Conservation (phyloP, 1,284 basidiomycete genomes). For the Taiwanofungus camphoratus region DNA sequence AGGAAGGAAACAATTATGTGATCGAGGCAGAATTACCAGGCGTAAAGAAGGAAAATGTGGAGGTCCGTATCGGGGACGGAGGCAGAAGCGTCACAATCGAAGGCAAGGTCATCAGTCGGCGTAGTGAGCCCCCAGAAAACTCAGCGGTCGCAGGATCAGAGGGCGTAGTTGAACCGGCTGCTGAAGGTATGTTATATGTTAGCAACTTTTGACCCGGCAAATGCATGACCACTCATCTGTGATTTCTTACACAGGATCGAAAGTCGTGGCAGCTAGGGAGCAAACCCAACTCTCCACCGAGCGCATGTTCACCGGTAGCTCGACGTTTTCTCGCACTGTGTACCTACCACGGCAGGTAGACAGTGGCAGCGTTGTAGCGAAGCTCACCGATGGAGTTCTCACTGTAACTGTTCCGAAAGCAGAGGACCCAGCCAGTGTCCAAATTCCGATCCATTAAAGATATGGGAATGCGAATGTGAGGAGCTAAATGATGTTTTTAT, state of each 20-base stretch:
- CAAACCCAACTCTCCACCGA: slow-evolving; percentile 48
- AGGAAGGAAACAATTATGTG: slow-evolving; percentile 59
- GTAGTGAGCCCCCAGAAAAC: slow-evolving; percentile 11
- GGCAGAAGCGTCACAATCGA: slow-evolving; percentile 69
- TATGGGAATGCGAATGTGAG: too few relatives aligned
- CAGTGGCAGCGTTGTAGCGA: slow-evolving; percentile 51
- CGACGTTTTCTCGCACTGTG: slow-evolving; percentile 60
- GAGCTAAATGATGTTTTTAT: too few relatives aligned
- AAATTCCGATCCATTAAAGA: slow-evolving; percentile 29
- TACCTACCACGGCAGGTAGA: slow-evolving; percentile 65
- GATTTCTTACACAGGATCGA: slow-evolving; percentile 14
- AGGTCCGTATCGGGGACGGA: slow-evolving; percentile 62
- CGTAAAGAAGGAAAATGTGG: slow-evolving; percentile 71
- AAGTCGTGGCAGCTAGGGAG: slow-evolving; percentile 29
- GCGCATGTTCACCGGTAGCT: slow-evolving; percentile 47
- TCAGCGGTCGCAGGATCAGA: slow-evolving; percentile 9
- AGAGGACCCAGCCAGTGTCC: slow-evolving; percentile 48
- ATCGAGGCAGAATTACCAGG: slow-evolving; percentile 76
- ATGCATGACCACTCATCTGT: too few relatives aligned
- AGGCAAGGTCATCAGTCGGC: slow-evolving; percentile 44
- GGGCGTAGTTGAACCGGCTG: slow-evolving; percentile 19
- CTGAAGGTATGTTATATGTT: slow-evolving; percentile 23
- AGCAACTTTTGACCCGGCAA: background rate
- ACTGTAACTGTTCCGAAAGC: slow-evolving; percentile 57
- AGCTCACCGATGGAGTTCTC: slow-evolving; percentile 64